phyloP scores from a whole-genome alignment of 2,329 filamentous ascomycete species.

The Pseudopithomyces maydicus region DNA sequence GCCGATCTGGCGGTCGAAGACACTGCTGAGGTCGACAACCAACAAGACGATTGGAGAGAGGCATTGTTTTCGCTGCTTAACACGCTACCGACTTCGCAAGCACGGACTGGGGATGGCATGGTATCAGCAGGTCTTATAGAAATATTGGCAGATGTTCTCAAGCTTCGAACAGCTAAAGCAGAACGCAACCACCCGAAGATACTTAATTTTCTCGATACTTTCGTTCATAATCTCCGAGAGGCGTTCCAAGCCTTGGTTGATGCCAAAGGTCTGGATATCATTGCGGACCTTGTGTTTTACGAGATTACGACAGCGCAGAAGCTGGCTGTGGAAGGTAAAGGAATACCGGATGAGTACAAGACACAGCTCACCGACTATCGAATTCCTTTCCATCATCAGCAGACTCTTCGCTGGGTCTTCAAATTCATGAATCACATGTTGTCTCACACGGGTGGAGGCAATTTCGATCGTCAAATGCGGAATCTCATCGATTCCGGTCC shows the following conservation, averaged over 20 bases:
- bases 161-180: slow-evolving; percentile 78
- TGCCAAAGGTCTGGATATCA: slow-evolving; percentile 83
- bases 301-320: slow-evolving; percentile 74
- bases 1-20: slow-evolving; percentile 69
- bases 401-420: slow-evolving; percentile 89
- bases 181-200: slow-evolving; percentile 84
- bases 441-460: slow-evolving; percentile 75
- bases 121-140: slow-evolving; percentile 88
- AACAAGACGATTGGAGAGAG: slow-evolving; percentile 89
- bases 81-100: slow-evolving; percentile 73
- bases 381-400: slow-evolving; percentile 90
- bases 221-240: slow-evolving; percentile 83
- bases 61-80: slow-evolving; percentile 86
- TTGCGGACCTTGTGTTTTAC: slow-evolving; percentile 83
- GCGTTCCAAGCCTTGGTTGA: slow-evolving; percentile 83
- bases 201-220: slow-evolving; percentile 83
- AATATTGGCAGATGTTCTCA: slow-evolving; percentile 86
- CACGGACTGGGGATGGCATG: slow-evolving; percentile 79
- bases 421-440: slow-evolving; percentile 98
- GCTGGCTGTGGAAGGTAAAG: slow-evolving; percentile 69
- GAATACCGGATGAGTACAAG: slow-evolving; percentile 72
- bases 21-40: slow-evolving; percentile 59
- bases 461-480: slow-evolving; percentile 85
- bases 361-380: slow-evolving; percentile 90
- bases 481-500: slow-evolving; percentile 94